A percentile compares a stretch with the other conserved stretches of the same genome.
Evolutionary conservation across 768 basidiomycete genomes (phyloP).

Genomic region (Auriscalpium microsporum): DNA sequence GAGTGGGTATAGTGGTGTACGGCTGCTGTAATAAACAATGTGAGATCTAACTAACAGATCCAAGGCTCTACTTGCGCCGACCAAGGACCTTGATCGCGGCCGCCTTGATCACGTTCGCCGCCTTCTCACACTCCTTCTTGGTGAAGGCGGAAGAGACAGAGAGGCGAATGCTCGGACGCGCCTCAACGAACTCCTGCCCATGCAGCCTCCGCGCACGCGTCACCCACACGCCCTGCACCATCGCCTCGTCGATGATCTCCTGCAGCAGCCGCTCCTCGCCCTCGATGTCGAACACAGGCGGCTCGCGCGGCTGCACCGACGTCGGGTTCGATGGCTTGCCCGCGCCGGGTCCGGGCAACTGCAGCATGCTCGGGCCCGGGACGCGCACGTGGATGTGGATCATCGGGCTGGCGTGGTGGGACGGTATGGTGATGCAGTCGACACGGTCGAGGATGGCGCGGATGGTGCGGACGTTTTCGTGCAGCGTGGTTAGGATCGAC

Average conservation of each 20-base stretch:
- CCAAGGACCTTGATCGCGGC: conserved; percentile 68
- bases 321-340: conserved; percentile 43
- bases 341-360: conserved; percentile 16
- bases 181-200: conserved; percentile 78
- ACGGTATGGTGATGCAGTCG: conserved; percentile 78
- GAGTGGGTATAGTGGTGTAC: too few species aligned
- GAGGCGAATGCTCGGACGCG: conserved; percentile 79
- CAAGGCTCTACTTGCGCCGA: conserved; percentile 36
- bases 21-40: too few species aligned
- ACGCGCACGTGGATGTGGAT: conserved; percentile 71
- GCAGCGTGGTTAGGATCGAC: conserved; percentile 64
- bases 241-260: conserved; percentile 84
- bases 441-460: conserved; percentile 77
- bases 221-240: conserved; percentile 75
- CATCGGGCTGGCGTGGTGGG: conserved; percentile 78
- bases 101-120: conserved; percentile 62
- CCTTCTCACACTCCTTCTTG: conserved; percentile 90
- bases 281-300: conserved; percentile 42
- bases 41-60: too few species aligned
- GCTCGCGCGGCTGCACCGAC: conserved; percentile 38
- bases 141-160: conserved; percentile 70
- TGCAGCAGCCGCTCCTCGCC: conserved; percentile 77
- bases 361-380: conserved; percentile 20
- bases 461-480: conserved; percentile 72
- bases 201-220: conserved; percentile 77